Evolutionary conservation across 2,329 filamentous ascomycete species (phyloP).

Genomic region (Paecilomyces dactylethromorphus): DNA sequence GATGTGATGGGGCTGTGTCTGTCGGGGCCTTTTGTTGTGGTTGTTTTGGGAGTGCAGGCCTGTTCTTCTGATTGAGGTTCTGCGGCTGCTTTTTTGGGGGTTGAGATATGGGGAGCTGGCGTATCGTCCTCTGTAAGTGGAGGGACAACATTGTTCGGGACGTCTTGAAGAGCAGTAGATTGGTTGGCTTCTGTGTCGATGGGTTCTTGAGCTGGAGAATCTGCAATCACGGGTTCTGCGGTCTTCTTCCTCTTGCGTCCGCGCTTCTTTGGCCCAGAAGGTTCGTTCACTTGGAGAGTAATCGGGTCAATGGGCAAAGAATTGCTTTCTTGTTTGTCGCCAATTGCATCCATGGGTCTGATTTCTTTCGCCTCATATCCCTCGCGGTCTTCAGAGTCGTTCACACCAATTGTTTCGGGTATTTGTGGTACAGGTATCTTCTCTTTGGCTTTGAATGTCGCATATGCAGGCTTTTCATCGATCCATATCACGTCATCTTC

Average conservation of each 20-base stretch:
- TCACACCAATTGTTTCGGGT: neutral
- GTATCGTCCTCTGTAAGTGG: conserved; percentile 1
- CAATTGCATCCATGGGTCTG: neutral
- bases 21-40: conserved; percentile 19
- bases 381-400: neutral
- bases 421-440: conserved; percentile 3
- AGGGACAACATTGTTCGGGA: conserved; percentile 1
- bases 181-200: neutral
- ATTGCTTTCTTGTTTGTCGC: conserved; percentile 2
- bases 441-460: conserved; percentile 3
- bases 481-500: conserved; percentile 39
- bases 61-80: neutral
- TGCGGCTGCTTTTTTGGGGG: neutral
- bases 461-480: conserved; percentile 19
- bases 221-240: conserved; percentile 11
- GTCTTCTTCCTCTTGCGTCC: conserved; percentile 36
- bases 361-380: conserved; percentile 4
- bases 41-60: neutral
- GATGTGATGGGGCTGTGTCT: conserved; percentile 36
- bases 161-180: conserved; percentile 4
- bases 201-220: conserved; percentile 1
- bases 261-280: conserved; percentile 33
- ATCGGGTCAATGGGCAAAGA: neutral
- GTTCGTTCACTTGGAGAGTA: neutral
- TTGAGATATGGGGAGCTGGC: neutral